Evolutionary conservation across 225 moss, liverwort and hornwort genomes (phyloP).

Genomic region (Asterella californica): DNA sequence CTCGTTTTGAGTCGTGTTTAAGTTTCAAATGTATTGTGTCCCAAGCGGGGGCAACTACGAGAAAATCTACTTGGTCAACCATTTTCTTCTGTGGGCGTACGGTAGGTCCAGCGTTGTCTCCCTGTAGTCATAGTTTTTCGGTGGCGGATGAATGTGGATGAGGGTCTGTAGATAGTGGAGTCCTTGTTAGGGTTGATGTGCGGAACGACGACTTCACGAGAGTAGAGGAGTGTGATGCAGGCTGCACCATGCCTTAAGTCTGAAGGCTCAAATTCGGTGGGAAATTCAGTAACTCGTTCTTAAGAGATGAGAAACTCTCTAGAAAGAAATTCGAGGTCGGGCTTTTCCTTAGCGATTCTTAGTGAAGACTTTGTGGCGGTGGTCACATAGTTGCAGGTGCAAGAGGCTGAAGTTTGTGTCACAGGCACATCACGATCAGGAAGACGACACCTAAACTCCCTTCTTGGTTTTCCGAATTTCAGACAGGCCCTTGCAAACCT

Average conservation of each 20-base stretch:
- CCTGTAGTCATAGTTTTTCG: background rate
- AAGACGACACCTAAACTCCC: background rate
- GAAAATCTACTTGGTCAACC: background rate
- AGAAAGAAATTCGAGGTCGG: background rate
- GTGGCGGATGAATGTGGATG: background rate
- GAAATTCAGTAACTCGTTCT: background rate
- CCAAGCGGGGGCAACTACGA: background rate
- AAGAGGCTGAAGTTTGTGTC: background rate
- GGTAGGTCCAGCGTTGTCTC: background rate
- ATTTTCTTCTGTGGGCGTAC: background rate
- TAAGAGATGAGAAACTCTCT: background rate
- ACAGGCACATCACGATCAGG: background rate
- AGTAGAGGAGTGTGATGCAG: background rate
- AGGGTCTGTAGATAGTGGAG: background rate
- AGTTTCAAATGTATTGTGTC: background rate
- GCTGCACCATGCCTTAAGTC: background rate
- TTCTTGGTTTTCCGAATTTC: background rate
- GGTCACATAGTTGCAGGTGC: background rate
- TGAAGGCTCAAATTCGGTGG: background rate
- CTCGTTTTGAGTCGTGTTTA: slow-evolving; percentile 45
- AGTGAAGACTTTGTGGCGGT: background rate
- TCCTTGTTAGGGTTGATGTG: background rate
- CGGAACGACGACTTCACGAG: background rate
- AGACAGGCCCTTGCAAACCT: background rate
- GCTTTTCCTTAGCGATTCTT: background rate